phyloP scores from a whole-genome alignment of 1,139 yeast species.

The Geotrichum aggregatum region DNA sequence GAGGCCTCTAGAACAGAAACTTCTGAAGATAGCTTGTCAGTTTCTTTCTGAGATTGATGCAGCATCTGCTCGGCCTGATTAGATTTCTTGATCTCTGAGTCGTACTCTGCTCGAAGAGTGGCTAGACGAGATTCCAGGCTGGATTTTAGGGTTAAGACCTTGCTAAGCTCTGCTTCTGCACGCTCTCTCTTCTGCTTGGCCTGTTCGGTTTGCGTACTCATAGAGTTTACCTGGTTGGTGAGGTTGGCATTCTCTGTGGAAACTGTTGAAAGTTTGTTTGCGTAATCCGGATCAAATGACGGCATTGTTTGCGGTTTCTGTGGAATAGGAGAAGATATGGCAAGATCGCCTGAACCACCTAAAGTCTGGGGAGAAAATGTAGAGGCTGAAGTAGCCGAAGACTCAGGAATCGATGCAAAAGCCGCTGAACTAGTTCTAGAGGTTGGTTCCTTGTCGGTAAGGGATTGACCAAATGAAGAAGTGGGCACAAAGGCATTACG shows the following conservation, averaged over 20 bases:
- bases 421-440: constrained; percentile 12
- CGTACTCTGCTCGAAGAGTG: constrained; percentile 65
- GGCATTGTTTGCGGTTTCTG: constrained; percentile 42
- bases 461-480: constrained; percentile 64
- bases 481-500: constrained; percentile 53
- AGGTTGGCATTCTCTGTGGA: constrained; percentile 83
- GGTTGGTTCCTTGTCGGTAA: constrained; percentile 37
- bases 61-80: constrained; percentile 60
- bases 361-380: constrained; percentile 25
- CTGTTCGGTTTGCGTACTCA: constrained; percentile 67
- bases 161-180: constrained; percentile 71
- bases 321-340: constrained; percentile 20
- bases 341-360: neutral
- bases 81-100: constrained; percentile 66
- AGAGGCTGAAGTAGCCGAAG: constrained; percentile 20
- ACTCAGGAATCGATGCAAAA: constrained; percentile 16
- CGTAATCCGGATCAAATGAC: constrained; percentile 52
- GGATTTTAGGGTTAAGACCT: constrained; percentile 58
- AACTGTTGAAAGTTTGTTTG: constrained; percentile 69
- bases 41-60: constrained; percentile 58
- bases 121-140: constrained; percentile 69
- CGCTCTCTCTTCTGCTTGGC: constrained; percentile 66
- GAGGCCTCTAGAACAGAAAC: constrained; percentile 78
- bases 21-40: constrained; percentile 69
- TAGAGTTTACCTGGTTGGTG: constrained; percentile 77